Evolutionary conservation across 1,284 basidiomycete species (phyloP).

Genomic region (Schizophyllum amplum): DNA sequence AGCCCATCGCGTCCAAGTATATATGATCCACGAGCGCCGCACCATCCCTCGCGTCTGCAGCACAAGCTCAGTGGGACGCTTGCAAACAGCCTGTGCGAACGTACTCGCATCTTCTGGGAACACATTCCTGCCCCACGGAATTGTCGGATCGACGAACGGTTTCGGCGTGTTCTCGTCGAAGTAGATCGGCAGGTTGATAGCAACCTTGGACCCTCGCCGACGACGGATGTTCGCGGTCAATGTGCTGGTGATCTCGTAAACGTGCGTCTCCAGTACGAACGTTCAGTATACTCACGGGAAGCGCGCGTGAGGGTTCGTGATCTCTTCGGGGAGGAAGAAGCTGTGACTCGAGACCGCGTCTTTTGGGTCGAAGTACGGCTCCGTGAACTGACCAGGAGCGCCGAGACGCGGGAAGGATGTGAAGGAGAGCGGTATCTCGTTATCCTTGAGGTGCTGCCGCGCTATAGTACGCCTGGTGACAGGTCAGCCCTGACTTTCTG

Average conservation of each 20-base stretch:
- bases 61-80: slow-evolving; percentile 6
- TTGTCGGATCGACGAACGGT: slow-evolving; percentile 86
- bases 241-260: slow-evolving; percentile 47
- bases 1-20: slow-evolving; percentile 99
- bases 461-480: slow-evolving; percentile 73
- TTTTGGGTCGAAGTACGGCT: slow-evolving; percentile 75
- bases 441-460: slow-evolving; percentile 71
- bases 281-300: slow-evolving; percentile 71
- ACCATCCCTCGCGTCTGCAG: slow-evolving; percentile 76
- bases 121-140: slow-evolving; percentile 76
- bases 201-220: slow-evolving; percentile 88
- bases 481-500: slow-evolving; percentile 4
- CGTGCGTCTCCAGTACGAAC: not conserved
- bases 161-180: slow-evolving; percentile 82
- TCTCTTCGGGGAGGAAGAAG: slow-evolving; percentile 90
- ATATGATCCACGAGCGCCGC: slow-evolving; percentile 88
- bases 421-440: slow-evolving; percentile 89
- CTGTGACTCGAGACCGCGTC: slow-evolving; percentile 81
- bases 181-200: slow-evolving; percentile 93
- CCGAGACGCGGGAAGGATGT: slow-evolving; percentile 96
- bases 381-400: slow-evolving; percentile 83
- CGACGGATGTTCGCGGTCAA: slow-evolving; percentile 93
- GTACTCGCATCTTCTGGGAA: slow-evolving; percentile 78
- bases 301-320: slow-evolving; percentile 94
- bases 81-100: slow-evolving; percentile 10